Evolutionary conservation across 163 green algal genomes (phyloP).

Genomic region (Coccomyxa subellipsoidea): DNA sequence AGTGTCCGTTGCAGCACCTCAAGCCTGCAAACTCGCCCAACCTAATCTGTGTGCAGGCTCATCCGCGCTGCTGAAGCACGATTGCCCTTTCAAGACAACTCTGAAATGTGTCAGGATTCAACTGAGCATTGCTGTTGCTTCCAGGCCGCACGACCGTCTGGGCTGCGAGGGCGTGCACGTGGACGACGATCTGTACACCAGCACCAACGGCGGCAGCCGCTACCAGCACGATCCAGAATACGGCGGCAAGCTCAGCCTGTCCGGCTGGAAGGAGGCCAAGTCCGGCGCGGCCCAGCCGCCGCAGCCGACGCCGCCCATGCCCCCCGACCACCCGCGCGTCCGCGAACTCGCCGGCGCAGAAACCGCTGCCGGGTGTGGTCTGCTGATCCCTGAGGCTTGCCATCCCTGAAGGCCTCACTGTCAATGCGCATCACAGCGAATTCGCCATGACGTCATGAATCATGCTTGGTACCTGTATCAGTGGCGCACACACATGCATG

Average conservation of each 20-base stretch:
- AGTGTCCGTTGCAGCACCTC: too few species aligned
- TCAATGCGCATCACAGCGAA: too few species aligned
- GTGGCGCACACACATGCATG: too few species aligned
- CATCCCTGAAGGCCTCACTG: not conserved
- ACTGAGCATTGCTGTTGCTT: too few species aligned
- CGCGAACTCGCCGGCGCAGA: conserved; percentile 1
- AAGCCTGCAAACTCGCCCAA: too few species aligned
- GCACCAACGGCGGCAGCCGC: conserved; percentile 25
- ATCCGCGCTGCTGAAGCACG: too few species aligned
- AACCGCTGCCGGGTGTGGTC: not conserved
- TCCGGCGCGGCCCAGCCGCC: not conserved
- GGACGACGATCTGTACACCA: conserved; percentile 25
- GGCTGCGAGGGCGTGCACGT: not conserved
- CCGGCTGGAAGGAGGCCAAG: not conserved
- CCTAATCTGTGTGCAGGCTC: too few species aligned
- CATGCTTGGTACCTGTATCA: too few species aligned
- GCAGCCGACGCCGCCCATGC: not conserved
- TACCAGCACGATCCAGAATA: conserved; percentile 31
- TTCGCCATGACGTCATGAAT: too few species aligned
- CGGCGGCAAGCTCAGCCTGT: conserved; percentile 28
- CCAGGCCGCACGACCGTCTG: not conserved
- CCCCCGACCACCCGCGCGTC: not conserved
- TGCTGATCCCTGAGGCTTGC: not conserved
- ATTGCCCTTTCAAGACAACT: too few species aligned
- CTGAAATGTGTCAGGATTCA: too few species aligned